A percentile compares a stretch with the other conserved stretches of the same genome.
Evolutionary conservation across 768 basidiomycete species (phyloP).

Genomic region (Naematelia aurantialba): DNA sequence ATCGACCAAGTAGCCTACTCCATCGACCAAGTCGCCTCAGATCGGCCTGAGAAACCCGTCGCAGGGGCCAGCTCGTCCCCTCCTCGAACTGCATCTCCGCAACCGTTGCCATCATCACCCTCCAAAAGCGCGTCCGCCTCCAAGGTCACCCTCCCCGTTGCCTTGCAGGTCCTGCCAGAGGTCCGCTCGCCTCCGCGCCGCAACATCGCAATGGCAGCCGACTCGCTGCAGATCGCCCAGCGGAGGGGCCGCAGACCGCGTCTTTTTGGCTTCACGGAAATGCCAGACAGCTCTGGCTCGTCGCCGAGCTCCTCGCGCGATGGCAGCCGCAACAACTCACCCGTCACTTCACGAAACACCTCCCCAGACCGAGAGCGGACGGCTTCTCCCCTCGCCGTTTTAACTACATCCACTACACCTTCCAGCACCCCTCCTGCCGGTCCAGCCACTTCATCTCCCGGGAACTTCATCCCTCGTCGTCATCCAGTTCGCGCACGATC

Average conservation of each 20-base stretch:
- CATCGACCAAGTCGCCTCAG: no score
- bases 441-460: constrained; percentile 1
- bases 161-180: constrained; percentile 44
- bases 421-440: constrained; percentile 1
- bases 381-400: constrained; percentile 4
- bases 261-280: constrained; percentile 48
- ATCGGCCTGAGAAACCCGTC: no score
- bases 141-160: constrained; percentile 15
- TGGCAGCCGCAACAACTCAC: constrained; percentile 27
- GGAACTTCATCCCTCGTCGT: constrained; percentile 7
- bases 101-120: constrained; percentile 13
- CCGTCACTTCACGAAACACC: constrained; percentile 18
- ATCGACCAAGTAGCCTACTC: not conserved
- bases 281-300: constrained; percentile 25
- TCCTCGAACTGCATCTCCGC: constrained; percentile 16
- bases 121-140: constrained; percentile 2
- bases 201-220: constrained; percentile 28
- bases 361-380: not conserved
- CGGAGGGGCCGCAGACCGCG: constrained; percentile 36
- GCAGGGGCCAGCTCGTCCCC: not conserved
- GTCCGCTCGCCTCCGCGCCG: constrained; percentile 46
- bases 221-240: constrained; percentile 27
- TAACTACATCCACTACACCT: not conserved
- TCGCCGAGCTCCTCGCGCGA: constrained; percentile 16
- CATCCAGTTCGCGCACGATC: constrained; percentile 15